phyloP scores from a whole-genome alignment of 805 yeast species.

The Komagataella phaffii region DNA sequence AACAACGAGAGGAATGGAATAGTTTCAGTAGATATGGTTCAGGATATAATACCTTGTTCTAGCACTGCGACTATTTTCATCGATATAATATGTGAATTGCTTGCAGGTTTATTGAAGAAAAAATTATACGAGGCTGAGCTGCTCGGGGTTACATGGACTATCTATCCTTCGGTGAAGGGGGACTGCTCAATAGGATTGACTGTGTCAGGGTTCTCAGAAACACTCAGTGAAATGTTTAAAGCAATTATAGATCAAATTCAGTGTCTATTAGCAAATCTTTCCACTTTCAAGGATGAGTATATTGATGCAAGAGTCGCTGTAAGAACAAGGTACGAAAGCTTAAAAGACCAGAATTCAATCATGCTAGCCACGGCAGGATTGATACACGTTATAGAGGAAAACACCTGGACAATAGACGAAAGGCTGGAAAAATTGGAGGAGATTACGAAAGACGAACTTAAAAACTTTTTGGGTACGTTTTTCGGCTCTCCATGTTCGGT shows the following conservation, averaged over 20 bases:
- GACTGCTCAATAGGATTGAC: constrained; percentile 38
- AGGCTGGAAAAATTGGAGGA: constrained; percentile 44
- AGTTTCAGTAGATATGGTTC: constrained; percentile 32
- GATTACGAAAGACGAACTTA: constrained; percentile 22
- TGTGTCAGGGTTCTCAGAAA: constrained; percentile 35
- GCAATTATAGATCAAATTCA: constrained; percentile 15
- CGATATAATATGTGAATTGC: constrained; percentile 38
- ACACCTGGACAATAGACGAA: constrained; percentile 39
- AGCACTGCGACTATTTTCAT: constrained; percentile 29
- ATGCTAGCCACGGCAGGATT: constrained; percentile 35
- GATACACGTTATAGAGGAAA: constrained; percentile 39
- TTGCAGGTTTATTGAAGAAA: constrained; percentile 25
- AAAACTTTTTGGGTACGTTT: constrained; percentile 15
- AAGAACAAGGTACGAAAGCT: constrained; percentile 30
- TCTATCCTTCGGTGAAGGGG: constrained; percentile 41
- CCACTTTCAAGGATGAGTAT: constrained; percentile 21
- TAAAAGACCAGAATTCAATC: constrained; percentile 30
- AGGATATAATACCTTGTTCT: constrained; percentile 15
- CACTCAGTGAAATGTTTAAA: constrained; percentile 21
- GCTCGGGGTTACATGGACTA: constrained; percentile 44
- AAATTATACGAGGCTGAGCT: constrained; percentile 38
- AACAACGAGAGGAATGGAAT: constrained; percentile 6
- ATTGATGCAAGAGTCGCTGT: constrained; percentile 32
- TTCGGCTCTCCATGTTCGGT: constrained; percentile 17
- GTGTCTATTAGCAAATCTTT: too few relatives aligned